Base-by-base conservation (phyloP, 164 flowering plant species). In the Brasenia schreberi region DNA sequence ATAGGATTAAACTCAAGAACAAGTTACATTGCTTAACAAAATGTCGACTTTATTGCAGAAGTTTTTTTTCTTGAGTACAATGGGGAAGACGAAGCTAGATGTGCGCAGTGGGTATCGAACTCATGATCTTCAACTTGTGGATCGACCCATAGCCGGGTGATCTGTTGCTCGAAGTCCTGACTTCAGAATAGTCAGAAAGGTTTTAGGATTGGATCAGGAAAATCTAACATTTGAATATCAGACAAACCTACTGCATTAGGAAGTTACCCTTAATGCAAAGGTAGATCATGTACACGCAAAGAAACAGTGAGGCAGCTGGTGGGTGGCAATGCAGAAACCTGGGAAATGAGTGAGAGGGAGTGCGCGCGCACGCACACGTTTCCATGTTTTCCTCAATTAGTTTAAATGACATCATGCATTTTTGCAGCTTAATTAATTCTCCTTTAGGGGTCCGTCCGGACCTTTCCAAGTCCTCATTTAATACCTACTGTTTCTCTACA, bases 261-360 rank as follows among this genome's bases (percentile, higher is more conserved):
- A 33, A 49, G 56, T 14, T 49, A 14, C 0, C 56, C 10, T 49
- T 49, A 49, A 6, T 49, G 10, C 10, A 49, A 49, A 49, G 56
- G 56, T 2, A 49, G 16, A 49, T 9, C 56, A 49, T 33, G 16
- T 49, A 14, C 56, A 49, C 10, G 56, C 3, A 49, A 9, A 14
- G 56, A 9, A 14, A 14, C 56, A 49, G 56, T 9, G 10, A 16
- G 56, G 56, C 56, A 49, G 68, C 72, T 19, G 43, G 23, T 11
- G 17, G 19, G 16, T 7, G 60, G 49, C 18, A 19, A 9, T 18
- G 63, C n/a, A 16, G 63, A 19, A n/a, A 43, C 64, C 64, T 60
- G 42, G 69, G 71, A 66, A 66, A 66, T 66, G 65, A 64, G 64
- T 56, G 65, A 68, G 64, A 61, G 65, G 58, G 60, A 70, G 65